phyloP scores from a whole-genome alignment of 2,329 filamentous ascomycete genomes.

The Colletotrichum salicis region DNA sequence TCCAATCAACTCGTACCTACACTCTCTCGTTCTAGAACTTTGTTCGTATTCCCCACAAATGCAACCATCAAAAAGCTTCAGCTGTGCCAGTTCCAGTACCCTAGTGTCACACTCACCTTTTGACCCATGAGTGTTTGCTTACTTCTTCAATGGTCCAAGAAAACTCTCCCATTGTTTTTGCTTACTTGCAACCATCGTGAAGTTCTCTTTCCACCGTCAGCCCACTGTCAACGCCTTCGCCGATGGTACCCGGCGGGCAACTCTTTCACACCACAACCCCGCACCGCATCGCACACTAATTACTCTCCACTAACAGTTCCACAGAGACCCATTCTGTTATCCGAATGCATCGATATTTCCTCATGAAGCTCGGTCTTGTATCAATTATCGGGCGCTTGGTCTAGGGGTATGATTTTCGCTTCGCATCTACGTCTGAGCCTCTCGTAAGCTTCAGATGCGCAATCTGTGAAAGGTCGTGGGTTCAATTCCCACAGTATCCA shows the following conservation, averaged over 20 bases:
- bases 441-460: not conserved
- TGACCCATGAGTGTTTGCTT: no score
- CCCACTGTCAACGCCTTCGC: not conserved
- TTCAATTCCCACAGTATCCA: slow-evolving; percentile 15
- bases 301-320: not conserved
- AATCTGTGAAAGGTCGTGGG: slow-evolving; percentile 6
- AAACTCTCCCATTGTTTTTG: no score
- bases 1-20: no score
- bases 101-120: no score
- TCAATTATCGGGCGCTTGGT: not conserved
- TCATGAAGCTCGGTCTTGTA: accelerated
- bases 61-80: no score
- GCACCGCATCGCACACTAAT: not conserved
- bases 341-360: not conserved
- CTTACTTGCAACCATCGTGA: no score
- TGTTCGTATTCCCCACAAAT: no score
- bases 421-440: not conserved
- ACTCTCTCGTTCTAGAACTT: no score
- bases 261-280: not conserved
- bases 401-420: slow-evolving; percentile 16
- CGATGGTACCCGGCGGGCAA: not conserved
- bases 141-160: no score
- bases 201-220: no score
- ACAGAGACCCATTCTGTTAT: not conserved
- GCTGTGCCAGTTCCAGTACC: no score